Evolutionary conservation across 768 basidiomycete species (phyloP).

Genomic region (Sarcodon sp.): DNA sequence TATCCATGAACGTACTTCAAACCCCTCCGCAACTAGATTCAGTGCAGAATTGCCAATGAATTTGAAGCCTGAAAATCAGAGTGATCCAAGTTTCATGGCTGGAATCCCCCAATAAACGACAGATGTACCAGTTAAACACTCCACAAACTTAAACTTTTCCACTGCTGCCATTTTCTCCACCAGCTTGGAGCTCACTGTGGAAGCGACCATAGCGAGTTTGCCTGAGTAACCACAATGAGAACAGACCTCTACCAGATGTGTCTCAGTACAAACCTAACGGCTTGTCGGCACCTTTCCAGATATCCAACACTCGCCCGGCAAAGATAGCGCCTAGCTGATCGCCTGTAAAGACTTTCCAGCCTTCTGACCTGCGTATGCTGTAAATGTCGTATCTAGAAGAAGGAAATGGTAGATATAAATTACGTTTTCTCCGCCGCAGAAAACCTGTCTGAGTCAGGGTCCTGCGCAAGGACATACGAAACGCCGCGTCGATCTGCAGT

Average conservation of each 20-base stretch:
- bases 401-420: neutral
- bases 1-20: conserved; percentile 26
- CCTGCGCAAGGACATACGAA: conserved; percentile 71
- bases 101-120: neutral
- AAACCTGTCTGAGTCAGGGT: conserved; percentile 82
- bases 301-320: conserved; percentile 29
- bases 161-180: conserved; percentile 57
- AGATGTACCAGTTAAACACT: conserved; percentile 66
- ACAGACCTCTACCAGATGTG: neutral
- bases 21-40: conserved; percentile 49
- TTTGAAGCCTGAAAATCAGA: conserved; percentile 55
- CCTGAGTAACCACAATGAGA: conserved; percentile 25
- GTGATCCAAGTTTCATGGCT: conserved; percentile 6
- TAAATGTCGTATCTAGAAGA: neutral
- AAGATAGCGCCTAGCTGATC: conserved; percentile 67
- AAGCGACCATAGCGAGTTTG: conserved; percentile 76
- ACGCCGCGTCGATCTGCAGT: conserved; percentile 43
- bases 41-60: conserved; percentile 80
- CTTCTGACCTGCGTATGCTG: conserved; percentile 18
- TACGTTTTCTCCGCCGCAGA: conserved; percentile 62
- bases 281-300: conserved; percentile 31
- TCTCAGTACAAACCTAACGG: conserved; percentile 21
- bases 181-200: conserved; percentile 89
- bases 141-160: conserved; percentile 76
- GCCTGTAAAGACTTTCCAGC: conserved; percentile 67